These are phyloP conservation scores for Wickerhamomyces sydowiorum DNA, from an alignment of 805 yeast genomes.

Conservation along the genomic window DNA sequence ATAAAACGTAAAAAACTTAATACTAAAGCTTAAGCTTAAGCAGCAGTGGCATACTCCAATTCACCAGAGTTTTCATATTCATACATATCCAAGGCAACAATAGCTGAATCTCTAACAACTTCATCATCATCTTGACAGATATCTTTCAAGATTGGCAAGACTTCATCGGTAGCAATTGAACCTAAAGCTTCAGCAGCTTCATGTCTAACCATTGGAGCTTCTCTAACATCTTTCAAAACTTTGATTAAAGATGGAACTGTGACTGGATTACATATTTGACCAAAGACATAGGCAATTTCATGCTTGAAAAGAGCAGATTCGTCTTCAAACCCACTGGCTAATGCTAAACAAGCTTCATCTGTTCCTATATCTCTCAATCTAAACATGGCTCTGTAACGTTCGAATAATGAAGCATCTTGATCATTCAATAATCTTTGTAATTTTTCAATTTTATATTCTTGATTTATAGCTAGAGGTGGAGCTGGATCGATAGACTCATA, in stretches of 20 bases:
- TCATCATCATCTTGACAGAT: slow-evolving; percentile 76
- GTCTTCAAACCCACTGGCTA: slow-evolving; percentile 86
- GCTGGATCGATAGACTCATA: slow-evolving; percentile 96
- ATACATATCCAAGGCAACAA: slow-evolving; percentile 97
- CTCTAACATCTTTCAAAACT: slow-evolving; percentile 67
- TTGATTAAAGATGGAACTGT: slow-evolving; percentile 84
- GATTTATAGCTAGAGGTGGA: slow-evolving; percentile 81
- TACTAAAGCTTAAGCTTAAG: slow-evolving; percentile 9
- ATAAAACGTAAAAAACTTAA: neutral
- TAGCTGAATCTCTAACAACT: slow-evolving; percentile 94
- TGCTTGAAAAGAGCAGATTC: slow-evolving; percentile 93
- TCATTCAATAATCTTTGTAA: slow-evolving; percentile 68
- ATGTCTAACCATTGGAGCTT: slow-evolving; percentile 99
- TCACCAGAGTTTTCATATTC: slow-evolving; percentile 87
- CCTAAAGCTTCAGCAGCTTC: slow-evolving; percentile 99
- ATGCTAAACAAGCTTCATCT: slow-evolving; percentile 87
- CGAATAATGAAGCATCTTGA: slow-evolving; percentile 74
- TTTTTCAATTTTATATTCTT: slow-evolving; percentile 55
- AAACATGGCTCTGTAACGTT: slow-evolving; percentile 98
- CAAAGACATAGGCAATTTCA: slow-evolving; percentile 97
- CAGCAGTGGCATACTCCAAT: slow-evolving; percentile 56
- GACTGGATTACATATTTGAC: slow-evolving; percentile 91
- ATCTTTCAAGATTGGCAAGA: slow-evolving; percentile 77
- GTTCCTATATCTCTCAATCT: slow-evolving; percentile 92
- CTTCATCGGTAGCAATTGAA: slow-evolving; percentile 93